Conservation (phyloP, 805 yeast species). For the Candida alai region DNA sequence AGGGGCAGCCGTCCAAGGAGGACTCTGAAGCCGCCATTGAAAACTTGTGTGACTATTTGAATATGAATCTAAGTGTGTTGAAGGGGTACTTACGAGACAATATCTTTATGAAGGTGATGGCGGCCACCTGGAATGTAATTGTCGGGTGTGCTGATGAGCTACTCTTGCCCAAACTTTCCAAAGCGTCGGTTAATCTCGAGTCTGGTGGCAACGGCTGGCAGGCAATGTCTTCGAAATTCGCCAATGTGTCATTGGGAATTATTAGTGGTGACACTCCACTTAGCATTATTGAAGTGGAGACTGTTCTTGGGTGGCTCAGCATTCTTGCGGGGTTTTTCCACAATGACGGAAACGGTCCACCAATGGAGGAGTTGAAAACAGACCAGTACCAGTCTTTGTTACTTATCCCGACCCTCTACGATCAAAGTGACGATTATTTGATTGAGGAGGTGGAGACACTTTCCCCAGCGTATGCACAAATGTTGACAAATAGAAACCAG, state of each 20-base stretch:
- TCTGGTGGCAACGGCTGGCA: slow-evolving; percentile 31
- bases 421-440: slow-evolving; percentile 43
- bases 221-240: slow-evolving; percentile 46
- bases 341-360: slow-evolving; percentile 78
- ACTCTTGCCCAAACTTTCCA: slow-evolving; percentile 66
- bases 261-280: slow-evolving; percentile 36
- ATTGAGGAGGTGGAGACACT: slow-evolving; percentile 56
- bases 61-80: slow-evolving; percentile 60
- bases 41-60: slow-evolving; percentile 72
- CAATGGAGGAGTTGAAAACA: slow-evolving; percentile 57
- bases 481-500: slow-evolving; percentile 46
- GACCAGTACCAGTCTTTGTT: slow-evolving; percentile 61
- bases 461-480: slow-evolving; percentile 50
- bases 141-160: slow-evolving; percentile 66
- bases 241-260: slow-evolving; percentile 41
- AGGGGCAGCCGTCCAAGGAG: slow-evolving; percentile 38
- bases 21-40: slow-evolving; percentile 61
- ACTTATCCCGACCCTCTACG: slow-evolving; percentile 63
- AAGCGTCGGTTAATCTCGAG: slow-evolving; percentile 20
- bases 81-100: slow-evolving; percentile 56
- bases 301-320: slow-evolving; percentile 67
- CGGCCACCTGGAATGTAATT: slow-evolving; percentile 77
- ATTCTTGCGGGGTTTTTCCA: slow-evolving; percentile 69
- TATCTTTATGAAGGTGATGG: slow-evolving; percentile 59
- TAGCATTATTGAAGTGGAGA: slow-evolving; percentile 58